Percentiles rank a stretch among this genome's conserved stretches.
Evolutionary conservation across 331 rosid genomes (phyloP).

Genomic region (Spiraea crenata): DNA sequence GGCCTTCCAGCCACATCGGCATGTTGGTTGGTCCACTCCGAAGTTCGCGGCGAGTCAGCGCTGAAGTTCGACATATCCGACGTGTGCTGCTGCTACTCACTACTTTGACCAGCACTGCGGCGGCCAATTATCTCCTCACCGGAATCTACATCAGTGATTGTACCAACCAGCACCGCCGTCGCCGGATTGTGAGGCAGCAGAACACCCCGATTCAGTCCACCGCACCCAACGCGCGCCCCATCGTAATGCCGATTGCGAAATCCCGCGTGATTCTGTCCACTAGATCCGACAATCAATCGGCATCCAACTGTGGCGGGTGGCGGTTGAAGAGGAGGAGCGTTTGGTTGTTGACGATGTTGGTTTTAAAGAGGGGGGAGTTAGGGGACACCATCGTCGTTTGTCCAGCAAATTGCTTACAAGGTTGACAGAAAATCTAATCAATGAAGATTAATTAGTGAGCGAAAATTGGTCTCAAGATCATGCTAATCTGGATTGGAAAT

Average conservation of each 20-base stretch:
- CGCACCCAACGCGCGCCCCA: neutral
- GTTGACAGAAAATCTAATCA: neutral
- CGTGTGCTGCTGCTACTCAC: neutral
- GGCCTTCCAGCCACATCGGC: slow-evolving; percentile 14
- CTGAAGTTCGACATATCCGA: slow-evolving; percentile 6
- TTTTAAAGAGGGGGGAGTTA: neutral
- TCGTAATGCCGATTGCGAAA: neutral
- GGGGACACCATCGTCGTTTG: neutral
- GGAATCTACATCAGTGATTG: neutral
- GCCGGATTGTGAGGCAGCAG: neutral
- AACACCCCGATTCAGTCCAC: neutral
- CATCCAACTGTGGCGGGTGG: neutral
- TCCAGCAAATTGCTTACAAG: too few species aligned
- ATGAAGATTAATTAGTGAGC: neutral
- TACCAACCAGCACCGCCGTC: neutral
- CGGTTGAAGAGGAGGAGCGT: neutral
- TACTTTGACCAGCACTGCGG: neutral
- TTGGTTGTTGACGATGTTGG: neutral
- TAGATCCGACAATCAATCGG: neutral
- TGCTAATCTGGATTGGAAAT: too few species aligned
- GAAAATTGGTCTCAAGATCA: too few species aligned
- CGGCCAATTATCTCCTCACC: neutral
- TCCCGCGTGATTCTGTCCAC: neutral
- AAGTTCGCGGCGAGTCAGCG: slow-evolving; percentile 11
- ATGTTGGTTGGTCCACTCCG: slow-evolving; percentile 19